A percentile compares a stretch with the other conserved stretches of the same genome.
These are phyloP conservation scores for Craterostigma plantagineum DNA, from an alignment of 257 asterid genomes.

Conservation along the genomic window DNA sequence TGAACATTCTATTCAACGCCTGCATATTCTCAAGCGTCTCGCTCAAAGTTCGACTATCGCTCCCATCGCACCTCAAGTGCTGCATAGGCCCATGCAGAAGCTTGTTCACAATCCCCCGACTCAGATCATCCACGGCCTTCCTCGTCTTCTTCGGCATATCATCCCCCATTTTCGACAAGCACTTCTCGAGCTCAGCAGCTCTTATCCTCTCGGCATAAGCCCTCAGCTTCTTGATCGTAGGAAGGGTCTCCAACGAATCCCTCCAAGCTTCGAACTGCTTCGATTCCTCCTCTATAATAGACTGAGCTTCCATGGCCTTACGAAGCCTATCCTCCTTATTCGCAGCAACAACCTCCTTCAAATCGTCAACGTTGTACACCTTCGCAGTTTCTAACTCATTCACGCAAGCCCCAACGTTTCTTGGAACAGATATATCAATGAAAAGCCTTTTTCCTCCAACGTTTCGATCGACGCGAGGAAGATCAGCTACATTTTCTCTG, in stretches of 20 bases:
- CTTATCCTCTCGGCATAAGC: constrained; percentile 83
- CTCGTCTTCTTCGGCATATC: constrained; percentile 62
- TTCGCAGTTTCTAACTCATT: constrained; percentile 44
- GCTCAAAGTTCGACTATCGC: constrained; percentile 69
- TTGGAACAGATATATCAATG: constrained; percentile 76
- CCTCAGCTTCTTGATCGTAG: constrained; percentile 87
- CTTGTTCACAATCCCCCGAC: constrained; percentile 82
- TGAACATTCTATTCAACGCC: constrained; percentile 81
- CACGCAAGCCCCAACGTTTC: constrained; percentile 77
- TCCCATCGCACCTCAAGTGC: constrained; percentile 92
- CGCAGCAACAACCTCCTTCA: constrained; percentile 88
- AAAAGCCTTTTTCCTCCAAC: constrained; percentile 57
- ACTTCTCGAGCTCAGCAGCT: constrained; percentile 71
- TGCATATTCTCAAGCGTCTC: constrained; percentile 98
- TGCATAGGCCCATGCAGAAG: constrained; percentile 97
- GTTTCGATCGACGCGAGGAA: constrained; percentile 25
- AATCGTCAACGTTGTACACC: constrained; percentile 86
- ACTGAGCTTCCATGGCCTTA: constrained; percentile 89
- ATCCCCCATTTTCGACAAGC: constrained; percentile 87
- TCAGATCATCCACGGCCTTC: constrained; percentile 80
- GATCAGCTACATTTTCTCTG: constrained; percentile 41
- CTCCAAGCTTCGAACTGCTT: constrained; percentile 87
- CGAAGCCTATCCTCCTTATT: constrained; percentile 78
- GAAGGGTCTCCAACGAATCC: constrained; percentile 80
- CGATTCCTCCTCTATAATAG: constrained; percentile 66